Percentiles rank a stretch among this genome's conserved stretches.
Evolutionary conservation across 148 eudicot species (phyloP).

Genomic region (Rhododendron vialii): DNA sequence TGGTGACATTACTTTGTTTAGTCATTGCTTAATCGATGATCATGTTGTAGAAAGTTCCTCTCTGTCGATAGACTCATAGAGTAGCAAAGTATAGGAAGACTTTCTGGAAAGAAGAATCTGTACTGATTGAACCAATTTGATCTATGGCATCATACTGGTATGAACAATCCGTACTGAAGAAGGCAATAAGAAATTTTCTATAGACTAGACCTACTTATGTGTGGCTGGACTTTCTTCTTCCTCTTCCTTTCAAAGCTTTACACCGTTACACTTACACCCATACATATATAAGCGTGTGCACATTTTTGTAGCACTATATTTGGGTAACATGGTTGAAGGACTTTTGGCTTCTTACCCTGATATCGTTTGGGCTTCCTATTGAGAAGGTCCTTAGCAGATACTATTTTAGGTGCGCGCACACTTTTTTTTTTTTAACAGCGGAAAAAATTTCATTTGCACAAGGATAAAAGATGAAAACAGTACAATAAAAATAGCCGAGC

Average conservation of each 20-base stretch:
- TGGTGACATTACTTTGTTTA: not conserved
- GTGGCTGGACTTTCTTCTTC: not conserved
- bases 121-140: not conserved
- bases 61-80: not conserved
- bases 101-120: not conserved
- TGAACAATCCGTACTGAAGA: not conserved
- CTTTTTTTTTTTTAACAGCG: too few species aligned
- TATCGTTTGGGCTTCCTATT: not conserved
- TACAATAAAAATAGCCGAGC: not conserved
- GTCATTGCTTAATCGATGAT: not conserved
- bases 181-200: not conserved
- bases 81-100: not conserved
- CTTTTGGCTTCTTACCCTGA: slow-evolving; percentile 5
- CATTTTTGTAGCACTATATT: not conserved
- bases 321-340: not conserved
- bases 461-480: too few species aligned
- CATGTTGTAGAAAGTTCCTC: not conserved
- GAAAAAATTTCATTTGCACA: too few species aligned
- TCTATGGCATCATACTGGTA: not conserved
- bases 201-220: not conserved
- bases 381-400: not conserved
- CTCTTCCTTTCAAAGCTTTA: not conserved
- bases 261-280: not conserved
- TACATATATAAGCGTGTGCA: not conserved
- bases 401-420: not conserved